Percentiles rank a stretch among this genome's conserved stretches.
Evolutionary conservation across 2,329 filamentous ascomycete species (phyloP).

Genomic region (Arthrobotrys megalospora): DNA sequence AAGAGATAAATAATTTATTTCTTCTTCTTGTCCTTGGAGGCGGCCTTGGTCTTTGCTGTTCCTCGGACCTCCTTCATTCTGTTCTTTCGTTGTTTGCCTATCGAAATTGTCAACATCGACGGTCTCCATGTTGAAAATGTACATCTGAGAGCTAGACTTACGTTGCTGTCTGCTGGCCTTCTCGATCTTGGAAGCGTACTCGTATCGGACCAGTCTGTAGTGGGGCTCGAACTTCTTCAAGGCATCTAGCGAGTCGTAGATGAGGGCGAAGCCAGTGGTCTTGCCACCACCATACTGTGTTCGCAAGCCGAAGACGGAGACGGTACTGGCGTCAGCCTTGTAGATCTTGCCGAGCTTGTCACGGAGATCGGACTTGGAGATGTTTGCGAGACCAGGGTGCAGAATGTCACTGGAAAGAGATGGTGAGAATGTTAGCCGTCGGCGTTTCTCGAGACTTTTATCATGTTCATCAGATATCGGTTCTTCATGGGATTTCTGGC

Average conservation of each 20-base stretch:
- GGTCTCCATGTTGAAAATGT: neutral
- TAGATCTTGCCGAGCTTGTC: slow-evolving; percentile 94
- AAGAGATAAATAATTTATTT: slow-evolving; percentile 65
- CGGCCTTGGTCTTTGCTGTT: slow-evolving; percentile 94
- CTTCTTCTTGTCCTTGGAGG: slow-evolving; percentile 92
- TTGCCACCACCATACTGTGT: slow-evolving; percentile 99
- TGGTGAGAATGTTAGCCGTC: slow-evolving; percentile 44
- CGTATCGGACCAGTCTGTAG: slow-evolving; percentile 96
- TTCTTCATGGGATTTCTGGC: slow-evolving; percentile 33
- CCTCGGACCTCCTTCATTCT: slow-evolving; percentile 98
- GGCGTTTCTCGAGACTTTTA: neutral
- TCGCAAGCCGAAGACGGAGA: slow-evolving; percentile 97
- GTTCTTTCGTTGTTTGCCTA: slow-evolving; percentile 99
- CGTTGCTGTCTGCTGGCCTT: slow-evolving; percentile 98
- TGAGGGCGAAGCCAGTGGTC: slow-evolving; percentile 97
- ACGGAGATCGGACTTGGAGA: slow-evolving; percentile 99
- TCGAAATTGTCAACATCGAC: slow-evolving; percentile 34
- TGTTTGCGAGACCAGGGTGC: slow-evolving; percentile 97
- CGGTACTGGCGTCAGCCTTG: slow-evolving; percentile 98
- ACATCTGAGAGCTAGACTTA: slow-evolving; percentile 74
- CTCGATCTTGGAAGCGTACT: slow-evolving; percentile 94
- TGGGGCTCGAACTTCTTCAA: slow-evolving; percentile 99
- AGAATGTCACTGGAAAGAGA: slow-evolving; percentile 86
- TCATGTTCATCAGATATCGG: slow-evolving; percentile 26
- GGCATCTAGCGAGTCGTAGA: slow-evolving; percentile 98